Conservation (phyloP, 352 stramenopile genomes). For the Globisporangium splendens region DNA sequence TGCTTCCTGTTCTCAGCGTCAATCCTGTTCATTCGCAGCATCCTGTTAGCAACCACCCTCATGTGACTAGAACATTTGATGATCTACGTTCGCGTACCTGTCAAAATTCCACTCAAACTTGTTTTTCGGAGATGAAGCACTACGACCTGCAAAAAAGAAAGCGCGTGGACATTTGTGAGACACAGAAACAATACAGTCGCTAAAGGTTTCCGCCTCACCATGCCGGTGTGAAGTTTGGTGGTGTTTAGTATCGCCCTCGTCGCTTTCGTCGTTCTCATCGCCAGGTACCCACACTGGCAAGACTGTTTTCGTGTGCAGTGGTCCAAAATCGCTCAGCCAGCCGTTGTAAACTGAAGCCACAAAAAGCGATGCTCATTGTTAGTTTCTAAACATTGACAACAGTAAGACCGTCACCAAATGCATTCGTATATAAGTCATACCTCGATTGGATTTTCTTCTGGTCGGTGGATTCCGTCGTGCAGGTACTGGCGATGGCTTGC, state of each 20-base stretch:
- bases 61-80: neutral
- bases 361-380: neutral
- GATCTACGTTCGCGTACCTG: conserved; percentile 25
- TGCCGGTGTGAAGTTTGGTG: neutral
- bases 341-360: conserved; percentile 48
- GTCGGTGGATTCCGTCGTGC: conserved; percentile 1
- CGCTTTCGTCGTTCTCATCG: conserved; percentile 20
- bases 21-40: neutral
- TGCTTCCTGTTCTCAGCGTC: neutral
- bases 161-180: no score
- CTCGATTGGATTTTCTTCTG: conserved; percentile 24
- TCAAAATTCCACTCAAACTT: conserved; percentile 68
- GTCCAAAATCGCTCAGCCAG: conserved; percentile 75
- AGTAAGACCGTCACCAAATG: no score
- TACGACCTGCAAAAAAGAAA: neutral
- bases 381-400: no score
- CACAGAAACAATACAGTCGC: no score
- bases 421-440: neutral
- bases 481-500: conserved; percentile 18
- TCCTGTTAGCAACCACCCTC: no score
- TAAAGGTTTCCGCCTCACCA: neutral
- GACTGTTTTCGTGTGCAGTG: conserved; percentile 70
- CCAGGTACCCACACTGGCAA: conserved; percentile 39
- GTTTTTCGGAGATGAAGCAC: neutral
- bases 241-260: neutral